A percentile compares a stretch with the other conserved stretches of the same genome.
These are phyloP conservation scores for Schwanniomyces polymorphus DNA, from an alignment of 805 yeast genomes.

Conservation along the genomic window DNA sequence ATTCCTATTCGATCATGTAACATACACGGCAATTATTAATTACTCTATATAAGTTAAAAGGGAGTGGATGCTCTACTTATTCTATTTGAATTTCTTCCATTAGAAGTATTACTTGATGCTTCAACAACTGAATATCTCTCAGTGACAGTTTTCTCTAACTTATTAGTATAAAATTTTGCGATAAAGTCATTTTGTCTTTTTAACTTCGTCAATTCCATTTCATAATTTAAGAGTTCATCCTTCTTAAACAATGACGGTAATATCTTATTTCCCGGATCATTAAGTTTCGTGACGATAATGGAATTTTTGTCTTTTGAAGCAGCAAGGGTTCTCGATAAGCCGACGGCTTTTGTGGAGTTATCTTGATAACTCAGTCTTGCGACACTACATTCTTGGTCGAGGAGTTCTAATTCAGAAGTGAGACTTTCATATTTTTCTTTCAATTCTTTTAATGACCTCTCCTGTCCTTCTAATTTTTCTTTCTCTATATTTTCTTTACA, in stretches of 20 bases:
- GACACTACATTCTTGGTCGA: constrained; percentile 28
- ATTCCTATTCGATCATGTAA: background rate
- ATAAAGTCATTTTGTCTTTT: constrained; percentile 30
- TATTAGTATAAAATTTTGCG: constrained; percentile 24
- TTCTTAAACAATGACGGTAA: constrained; percentile 34
- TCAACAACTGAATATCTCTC: constrained; percentile 35
- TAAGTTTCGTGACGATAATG: constrained; percentile 18
- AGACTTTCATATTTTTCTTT: constrained; percentile 25
- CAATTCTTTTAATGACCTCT: constrained; percentile 18
- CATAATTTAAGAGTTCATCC: constrained; percentile 31
- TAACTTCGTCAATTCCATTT: constrained; percentile 22
- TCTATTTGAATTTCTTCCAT: constrained; percentile 32
- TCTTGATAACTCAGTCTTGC: constrained; percentile 32
- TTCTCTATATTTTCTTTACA: background rate
- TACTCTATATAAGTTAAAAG: constrained; percentile 8
- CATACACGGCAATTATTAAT: background rate
- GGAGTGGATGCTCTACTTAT: constrained; percentile 43
- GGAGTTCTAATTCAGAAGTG: constrained; percentile 20
- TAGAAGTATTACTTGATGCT: constrained; percentile 23
- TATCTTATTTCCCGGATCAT: constrained; percentile 34
- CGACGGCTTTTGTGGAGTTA: constrained; percentile 33
- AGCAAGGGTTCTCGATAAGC: constrained; percentile 19
- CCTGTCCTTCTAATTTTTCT: constrained; percentile 18
- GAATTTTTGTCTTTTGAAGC: constrained; percentile 17
- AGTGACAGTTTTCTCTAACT: constrained; percentile 31